Base-by-base conservation (phyloP, 805 yeast species). In the Candida ulmi region DNA sequence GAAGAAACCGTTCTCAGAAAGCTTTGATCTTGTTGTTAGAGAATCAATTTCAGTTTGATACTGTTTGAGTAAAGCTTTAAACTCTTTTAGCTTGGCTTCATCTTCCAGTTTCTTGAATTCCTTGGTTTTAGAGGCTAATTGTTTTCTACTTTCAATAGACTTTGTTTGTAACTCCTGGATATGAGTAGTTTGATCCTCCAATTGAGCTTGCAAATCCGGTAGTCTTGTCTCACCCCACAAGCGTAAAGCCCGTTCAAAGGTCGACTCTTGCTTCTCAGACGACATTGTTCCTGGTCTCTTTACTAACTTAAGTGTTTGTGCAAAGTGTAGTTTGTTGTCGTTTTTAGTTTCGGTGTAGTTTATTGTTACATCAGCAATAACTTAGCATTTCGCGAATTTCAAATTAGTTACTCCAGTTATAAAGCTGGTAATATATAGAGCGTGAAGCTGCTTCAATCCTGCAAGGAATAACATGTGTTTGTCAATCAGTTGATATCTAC, bases 11-110 rank as follows among this genome's bases (percentile, higher is more conserved):
- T 72, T 67, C 54, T 93, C 98, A 1, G 85, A 77, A 33, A 61
- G 67, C 55, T 90, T 87, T 39, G 86, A 79, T 46, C 93, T 77
- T 48, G 77, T 76, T 2, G 96, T 86, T 47, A 91, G 66, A 31
- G 70, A 66, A 58, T 91, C 99, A 52, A 91, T 85, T 56, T 88
- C 97, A 41, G 80, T 76, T 61, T 91, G 99, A 55, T 93, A 91
- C 33, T 78, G 68, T 54, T 75, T 76, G 45, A 91, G 69, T 28
- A 91, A 67, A n/a, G 70, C 62, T 44, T 83, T 83, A 56, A 84
- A 59, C 53, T 80, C 81, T 1, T 57, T 65, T 35, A 88, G 63
- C 58, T 88, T 90, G 37, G 75, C 81, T 12, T 70, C 76, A 39
- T 82, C 85, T 1, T 71, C 68, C 21, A 88, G 65, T 55, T 83